These are phyloP conservation scores for Haematococcus sp. DNA, from an alignment of 139 green algal species.

Conservation along the genomic window DNA sequence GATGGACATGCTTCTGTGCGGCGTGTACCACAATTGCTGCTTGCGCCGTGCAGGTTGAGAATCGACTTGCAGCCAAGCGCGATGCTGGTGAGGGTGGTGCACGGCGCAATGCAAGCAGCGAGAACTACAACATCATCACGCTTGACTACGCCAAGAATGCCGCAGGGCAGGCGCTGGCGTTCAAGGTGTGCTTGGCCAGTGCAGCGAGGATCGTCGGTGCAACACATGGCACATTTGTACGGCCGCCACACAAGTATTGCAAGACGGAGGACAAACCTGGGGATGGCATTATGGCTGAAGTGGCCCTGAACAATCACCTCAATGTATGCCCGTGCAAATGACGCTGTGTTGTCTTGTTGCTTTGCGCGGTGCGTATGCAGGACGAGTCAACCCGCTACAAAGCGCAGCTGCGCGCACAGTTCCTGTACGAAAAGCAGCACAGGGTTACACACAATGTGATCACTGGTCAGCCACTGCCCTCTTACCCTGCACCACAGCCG, in stretches of 20 bases:
- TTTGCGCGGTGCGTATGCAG: constrained; percentile 14
- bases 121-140: constrained; percentile 48
- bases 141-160: constrained; percentile 25
- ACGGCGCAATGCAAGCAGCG: constrained; percentile 28
- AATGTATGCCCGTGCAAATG: not conserved
- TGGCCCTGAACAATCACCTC: not conserved
- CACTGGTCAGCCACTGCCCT: constrained; percentile 26
- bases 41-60: not conserved
- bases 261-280: not conserved
- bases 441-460: constrained; percentile 45
- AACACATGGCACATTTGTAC: not conserved
- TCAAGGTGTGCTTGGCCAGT: constrained; percentile 27
- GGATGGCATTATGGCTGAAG: not conserved
- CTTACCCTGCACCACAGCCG: no score
- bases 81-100: constrained; percentile 9
- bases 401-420: constrained; percentile 20
- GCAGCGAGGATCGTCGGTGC: not conserved
- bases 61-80: not conserved
- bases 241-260: not conserved
- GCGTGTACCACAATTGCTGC: not conserved
- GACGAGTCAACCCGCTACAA: constrained; percentile 21
- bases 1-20: not conserved
- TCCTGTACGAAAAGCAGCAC: constrained; percentile 41
- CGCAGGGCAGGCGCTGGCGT: constrained; percentile 21
- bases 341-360: not conserved